Conservation (phyloP, 106 monocot genomes). For the Amphibolis antarctica region DNA sequence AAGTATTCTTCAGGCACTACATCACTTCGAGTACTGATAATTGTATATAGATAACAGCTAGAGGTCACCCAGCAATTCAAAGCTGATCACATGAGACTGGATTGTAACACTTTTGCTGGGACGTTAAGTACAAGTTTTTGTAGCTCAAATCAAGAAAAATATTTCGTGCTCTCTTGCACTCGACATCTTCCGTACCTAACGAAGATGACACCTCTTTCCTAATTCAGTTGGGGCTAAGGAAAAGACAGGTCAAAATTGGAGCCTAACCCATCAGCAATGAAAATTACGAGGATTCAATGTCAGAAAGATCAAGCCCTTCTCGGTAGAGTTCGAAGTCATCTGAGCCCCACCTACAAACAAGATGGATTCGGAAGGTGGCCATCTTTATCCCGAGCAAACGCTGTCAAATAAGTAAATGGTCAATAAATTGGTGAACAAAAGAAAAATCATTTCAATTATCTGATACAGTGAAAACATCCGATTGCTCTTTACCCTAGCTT, state of each 20-base stretch:
- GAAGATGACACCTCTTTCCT: neutral
- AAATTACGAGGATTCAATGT: neutral
- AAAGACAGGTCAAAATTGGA: neutral
- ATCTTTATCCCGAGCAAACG: constrained; percentile 76
- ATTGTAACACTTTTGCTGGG: neutral
- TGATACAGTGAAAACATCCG: too few species aligned
- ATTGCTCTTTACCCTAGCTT: too few species aligned
- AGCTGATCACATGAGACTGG: neutral
- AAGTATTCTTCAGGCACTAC: too few species aligned
- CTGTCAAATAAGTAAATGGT: constrained; percentile 23
- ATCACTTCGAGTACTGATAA: too few species aligned
- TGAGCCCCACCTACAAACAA: constrained; percentile 65
- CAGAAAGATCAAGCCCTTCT: constrained; percentile 31
- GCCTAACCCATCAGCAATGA: neutral
- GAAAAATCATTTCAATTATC: too few species aligned
- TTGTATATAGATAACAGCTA: too few species aligned
- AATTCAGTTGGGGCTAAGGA: neutral
- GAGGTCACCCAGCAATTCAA: too few species aligned
- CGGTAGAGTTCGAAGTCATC: constrained; percentile 81
- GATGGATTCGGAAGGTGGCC: constrained; percentile 77
- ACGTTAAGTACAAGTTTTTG: neutral
- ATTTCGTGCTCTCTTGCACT: neutral
- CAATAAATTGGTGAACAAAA: neutral
- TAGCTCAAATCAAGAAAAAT: neutral
- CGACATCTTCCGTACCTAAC: neutral